Evolutionary conservation across 2,329 filamentous ascomycete species (phyloP), one percentile per base, ranked within the genome.

Genomic region (Xylariaceae sp.): DNA sequence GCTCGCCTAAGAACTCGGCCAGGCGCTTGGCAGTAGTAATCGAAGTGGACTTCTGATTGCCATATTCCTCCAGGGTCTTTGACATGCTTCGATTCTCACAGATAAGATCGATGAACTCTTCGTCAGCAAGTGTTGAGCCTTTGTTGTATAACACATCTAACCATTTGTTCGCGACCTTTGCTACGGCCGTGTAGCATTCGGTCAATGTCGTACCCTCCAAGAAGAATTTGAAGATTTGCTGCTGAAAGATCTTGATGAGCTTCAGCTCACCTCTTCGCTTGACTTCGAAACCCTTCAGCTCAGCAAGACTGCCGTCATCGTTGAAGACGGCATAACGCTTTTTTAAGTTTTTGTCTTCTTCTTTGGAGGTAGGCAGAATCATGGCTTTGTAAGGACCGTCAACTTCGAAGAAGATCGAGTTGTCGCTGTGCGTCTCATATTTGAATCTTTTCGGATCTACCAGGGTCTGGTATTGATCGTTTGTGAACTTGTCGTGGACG

Each of bases 271-370:
- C 94, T 82, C 94, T 83, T 68, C 94, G 87, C 77, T 99, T 99
- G 60, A 99, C 86, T 66, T 99, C 94, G 66, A 99, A 99, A 6
- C 94, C 94, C 67, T 99, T 99, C 66, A 99, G 71, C 68, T 99
- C 94, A 13, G 94, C 94, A 47, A 99, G 78, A 69, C 87, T 96
- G 38, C 95, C 94, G 64, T 99, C 94, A 56, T 97, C 89, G 65
- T 99, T 99, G 81, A 99, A 99, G 4, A 99, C 94, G 39, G 95
- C 94, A 68, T 99, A 99, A 66, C 94, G 86, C 74, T 99, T 99
- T 77, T 99, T 99, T 81, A 99, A 78, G 71, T 99, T 99, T 77
- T 97, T 99, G 75, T 97, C 93, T 71, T 97, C 94, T 69, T 99
- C 94, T 68, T 99, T 97, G 0, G 93, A 97, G 0, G 94, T 97